A percentile compares a stretch with the other conserved stretches of the same genome.
Conservation (phyloP, 768 basidiomycete genomes). For the Rhodotorula sphaerocarpa region DNA sequence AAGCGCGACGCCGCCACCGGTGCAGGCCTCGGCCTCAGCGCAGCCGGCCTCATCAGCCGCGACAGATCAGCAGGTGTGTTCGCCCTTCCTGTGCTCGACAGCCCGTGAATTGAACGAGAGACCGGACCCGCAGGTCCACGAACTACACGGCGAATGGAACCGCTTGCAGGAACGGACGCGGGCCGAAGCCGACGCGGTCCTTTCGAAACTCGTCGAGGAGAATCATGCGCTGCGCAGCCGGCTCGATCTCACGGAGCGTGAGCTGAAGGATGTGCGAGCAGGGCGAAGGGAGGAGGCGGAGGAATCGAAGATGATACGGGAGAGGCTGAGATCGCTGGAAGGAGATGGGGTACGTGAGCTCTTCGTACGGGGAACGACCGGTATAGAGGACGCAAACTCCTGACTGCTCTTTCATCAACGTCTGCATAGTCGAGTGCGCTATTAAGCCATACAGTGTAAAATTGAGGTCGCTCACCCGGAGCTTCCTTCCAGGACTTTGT, state of each 20-base stretch:
- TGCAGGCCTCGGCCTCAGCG: not conserved
- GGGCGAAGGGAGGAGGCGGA: conserved; percentile 8
- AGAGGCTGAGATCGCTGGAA: not conserved
- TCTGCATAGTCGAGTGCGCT: too few species aligned
- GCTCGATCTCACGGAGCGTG: not conserved
- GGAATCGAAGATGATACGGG: not conserved
- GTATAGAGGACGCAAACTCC: too few species aligned
- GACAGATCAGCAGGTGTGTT: not conserved
- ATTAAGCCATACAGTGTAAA: too few species aligned
- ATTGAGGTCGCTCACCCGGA: too few species aligned
- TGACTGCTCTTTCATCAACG: too few species aligned
- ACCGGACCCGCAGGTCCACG: not conserved
- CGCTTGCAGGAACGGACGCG: not conserved
- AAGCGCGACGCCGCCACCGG: not conserved
- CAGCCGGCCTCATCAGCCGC: not conserved
- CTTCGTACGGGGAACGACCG: too few species aligned
- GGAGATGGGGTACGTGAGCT: too few species aligned
- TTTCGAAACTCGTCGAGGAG: conserved; percentile 8
- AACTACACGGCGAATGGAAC: conserved; percentile 5
- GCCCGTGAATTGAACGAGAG: too few species aligned
- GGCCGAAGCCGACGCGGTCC: not conserved
- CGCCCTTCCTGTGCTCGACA: not conserved
- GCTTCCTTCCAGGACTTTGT: conserved; percentile 13
- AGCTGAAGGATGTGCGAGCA: conserved; percentile 12
- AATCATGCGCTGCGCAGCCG: not conserved